A percentile compares a stretch with the other conserved stretches of the same genome.
These are phyloP conservation scores for Hypericum androsaemum DNA, from an alignment of 345 rosid genomes.

Conservation along the genomic window DNA sequence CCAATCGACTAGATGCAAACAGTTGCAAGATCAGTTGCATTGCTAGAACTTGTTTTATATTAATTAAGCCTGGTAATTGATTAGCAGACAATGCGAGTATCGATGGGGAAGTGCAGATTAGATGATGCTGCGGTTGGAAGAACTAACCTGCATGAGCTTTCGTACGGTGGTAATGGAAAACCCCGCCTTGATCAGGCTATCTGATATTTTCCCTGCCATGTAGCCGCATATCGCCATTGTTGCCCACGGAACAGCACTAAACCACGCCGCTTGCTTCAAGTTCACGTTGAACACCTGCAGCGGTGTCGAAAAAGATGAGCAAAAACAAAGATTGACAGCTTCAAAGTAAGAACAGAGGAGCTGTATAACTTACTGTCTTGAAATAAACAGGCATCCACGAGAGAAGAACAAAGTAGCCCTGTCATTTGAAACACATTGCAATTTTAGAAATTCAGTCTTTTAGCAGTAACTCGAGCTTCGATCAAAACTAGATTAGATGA, in stretches of 20 bases:
- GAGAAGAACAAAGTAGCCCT: conserved; percentile 97
- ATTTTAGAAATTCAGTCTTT: not conserved
- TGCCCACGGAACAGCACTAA: conserved; percentile 96
- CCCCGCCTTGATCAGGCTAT: conserved; percentile 59
- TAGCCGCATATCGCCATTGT: conserved; percentile 85
- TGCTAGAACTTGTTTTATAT: no score
- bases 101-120: not conserved
- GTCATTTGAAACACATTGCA: conserved; percentile 14
- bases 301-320: not conserved
- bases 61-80: not conserved
- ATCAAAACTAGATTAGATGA: no score
- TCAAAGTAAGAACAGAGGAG: not conserved
- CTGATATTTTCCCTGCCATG: conserved; percentile 67
- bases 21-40: no score
- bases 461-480: not conserved
- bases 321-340: not conserved
- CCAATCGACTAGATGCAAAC: conserved; percentile 51
- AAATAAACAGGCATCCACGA: conserved; percentile 98
- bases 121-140: not conserved
- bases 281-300: conserved; percentile 71
- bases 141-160: conserved; percentile 80
- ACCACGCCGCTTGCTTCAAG: conserved; percentile 96
- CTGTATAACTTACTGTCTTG: conserved; percentile 47
- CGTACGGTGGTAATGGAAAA: conserved; percentile 66
- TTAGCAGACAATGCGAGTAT: not conserved